Percentiles rank a stretch among this genome's conserved stretches.
Evolutionary conservation across 495 filamentous ascomycete genomes (phyloP).

Genomic region (Aspergillus nanangensis): DNA sequence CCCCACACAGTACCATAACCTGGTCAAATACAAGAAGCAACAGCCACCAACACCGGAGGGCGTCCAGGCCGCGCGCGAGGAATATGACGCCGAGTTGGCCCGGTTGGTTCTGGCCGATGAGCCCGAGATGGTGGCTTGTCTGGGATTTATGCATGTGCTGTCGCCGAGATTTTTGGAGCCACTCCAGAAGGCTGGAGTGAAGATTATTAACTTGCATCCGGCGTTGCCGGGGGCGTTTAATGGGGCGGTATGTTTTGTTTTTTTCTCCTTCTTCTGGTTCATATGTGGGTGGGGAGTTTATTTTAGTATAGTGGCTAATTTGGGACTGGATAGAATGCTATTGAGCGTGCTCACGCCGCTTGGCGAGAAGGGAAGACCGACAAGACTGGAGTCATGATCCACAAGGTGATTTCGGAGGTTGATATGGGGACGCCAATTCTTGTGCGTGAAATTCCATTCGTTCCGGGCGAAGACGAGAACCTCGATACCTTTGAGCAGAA

Average conservation of each 20-base stretch:
- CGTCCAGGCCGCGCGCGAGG: conserved; percentile 50
- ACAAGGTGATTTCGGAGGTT: conserved; percentile 81
- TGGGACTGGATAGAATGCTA: conserved; percentile 48
- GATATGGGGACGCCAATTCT: conserved; percentile 77
- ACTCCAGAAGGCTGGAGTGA: conserved; percentile 52
- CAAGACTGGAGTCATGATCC: conserved; percentile 89
- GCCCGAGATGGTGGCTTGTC: conserved; percentile 67
- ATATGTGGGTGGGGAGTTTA: background rate
- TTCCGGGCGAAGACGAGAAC: conserved; percentile 55
- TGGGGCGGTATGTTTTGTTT: conserved; percentile 49
- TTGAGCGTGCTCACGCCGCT: conserved; percentile 72
- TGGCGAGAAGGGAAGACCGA: conserved; percentile 68
- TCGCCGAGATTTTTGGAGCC: conserved; percentile 61
- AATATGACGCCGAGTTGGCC: conserved; percentile 81
- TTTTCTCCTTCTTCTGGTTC: background rate
- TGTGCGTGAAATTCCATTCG: conserved; percentile 65
- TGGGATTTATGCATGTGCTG: conserved; percentile 55
- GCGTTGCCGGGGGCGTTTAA: conserved; percentile 73
- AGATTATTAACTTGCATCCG: conserved; percentile 86
- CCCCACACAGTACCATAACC: conserved; percentile 81
- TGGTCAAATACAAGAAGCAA: conserved; percentile 61
- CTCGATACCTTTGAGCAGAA: conserved; percentile 62
- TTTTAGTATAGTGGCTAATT: background rate
- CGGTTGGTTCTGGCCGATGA: conserved; percentile 58
- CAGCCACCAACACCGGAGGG: conserved; percentile 40